phyloP scores from a whole-genome alignment of 306 rosid species.

The Rosa lucieae region DNA sequence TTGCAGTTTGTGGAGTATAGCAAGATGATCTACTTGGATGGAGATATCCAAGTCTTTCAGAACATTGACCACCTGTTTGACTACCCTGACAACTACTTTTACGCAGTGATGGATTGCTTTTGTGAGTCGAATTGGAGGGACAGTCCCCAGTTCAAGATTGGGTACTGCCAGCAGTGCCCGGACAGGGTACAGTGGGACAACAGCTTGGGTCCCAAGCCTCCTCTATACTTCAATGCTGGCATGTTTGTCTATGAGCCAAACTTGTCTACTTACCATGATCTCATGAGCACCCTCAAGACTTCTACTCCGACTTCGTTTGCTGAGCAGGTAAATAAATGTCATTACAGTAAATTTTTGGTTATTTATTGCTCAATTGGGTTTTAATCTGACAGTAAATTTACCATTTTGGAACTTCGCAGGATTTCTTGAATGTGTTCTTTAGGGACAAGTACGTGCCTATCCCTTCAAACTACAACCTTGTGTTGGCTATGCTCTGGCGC shows the following conservation, averaged over 20 bases:
- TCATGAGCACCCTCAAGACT: constrained; percentile 37
- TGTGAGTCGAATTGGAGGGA: constrained; percentile 71
- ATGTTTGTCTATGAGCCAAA: constrained; percentile 72
- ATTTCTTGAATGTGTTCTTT: constrained; percentile 68
- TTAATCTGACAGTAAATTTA: not conserved
- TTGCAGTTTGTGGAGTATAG: constrained; percentile 72
- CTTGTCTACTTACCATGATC: constrained; percentile 43
- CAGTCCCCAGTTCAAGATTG: constrained; percentile 57
- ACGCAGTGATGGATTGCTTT: constrained; percentile 85
- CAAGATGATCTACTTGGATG: constrained; percentile 78
- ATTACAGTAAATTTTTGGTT: not conserved
- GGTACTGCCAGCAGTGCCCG: constrained; percentile 81
- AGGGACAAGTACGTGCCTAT: constrained; percentile 59
- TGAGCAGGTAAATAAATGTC: constrained; percentile 55
- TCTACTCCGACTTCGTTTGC: constrained; percentile 68
- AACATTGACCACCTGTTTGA: constrained; percentile 76
- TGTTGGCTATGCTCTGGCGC: constrained; percentile 85
- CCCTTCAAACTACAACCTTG: constrained; percentile 62
- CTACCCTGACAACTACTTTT: constrained; percentile 46
- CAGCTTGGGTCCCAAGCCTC: constrained; percentile 59
- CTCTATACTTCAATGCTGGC: constrained; percentile 81
- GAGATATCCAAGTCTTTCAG: constrained; percentile 68
- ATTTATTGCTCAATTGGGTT: not conserved
- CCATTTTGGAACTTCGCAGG: constrained; percentile 31
- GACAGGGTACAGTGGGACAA: constrained; percentile 59